Evolutionary conservation across 2,329 filamentous ascomycete species (phyloP), one percentile per base, ranked within the genome.

Genomic region (Aspergillus brasiliensis): DNA sequence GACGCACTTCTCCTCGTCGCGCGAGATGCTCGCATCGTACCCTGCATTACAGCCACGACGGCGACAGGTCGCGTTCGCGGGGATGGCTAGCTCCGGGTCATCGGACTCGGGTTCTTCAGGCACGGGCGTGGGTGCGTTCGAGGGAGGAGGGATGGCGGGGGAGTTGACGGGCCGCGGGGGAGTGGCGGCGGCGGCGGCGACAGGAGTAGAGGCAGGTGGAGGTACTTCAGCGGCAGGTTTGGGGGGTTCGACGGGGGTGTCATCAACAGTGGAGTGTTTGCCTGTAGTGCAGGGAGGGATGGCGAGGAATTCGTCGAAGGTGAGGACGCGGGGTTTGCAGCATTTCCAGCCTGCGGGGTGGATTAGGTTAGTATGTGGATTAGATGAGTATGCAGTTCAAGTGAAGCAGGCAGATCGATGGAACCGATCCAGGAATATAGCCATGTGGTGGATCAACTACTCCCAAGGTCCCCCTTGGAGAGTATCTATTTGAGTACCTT

Each of bases 221-320:
- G 61, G 61, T 21, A 69, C 67, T 11, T 47, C 57, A 28, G 55
- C 65, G 57, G 69, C 60, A 65, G 70, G 62, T 74, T 83, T 75
- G 56, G 80, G 69, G 40, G 69, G 78, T 58, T 74, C 81, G 15
- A 80, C 77, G 17, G 88, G 83, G 6, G 85, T 86, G 69, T 88
- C 86, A 66, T 97, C 94, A 63, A 95, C 90, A 11, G 91, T 92
- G 60, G 91, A 95, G 81, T 99, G 95, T 71, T 89, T 93, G 71
- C 95, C 95, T 11, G 88, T 91, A 25, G 95, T 97, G 83, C 95
- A 99, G 38, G 95, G 94, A 52, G 91, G 83, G 69, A 99, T 98
- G 62, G 83, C 78, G 77, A 99, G 91, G 83, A 99, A 99, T 80
- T 99, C 95, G 79, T 99, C 95, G 75, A 99, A 99, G 61, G 92